Conservation (phyloP, 2,329 filamentous ascomycete genomes). For the Talaromyces verruculosus region DNA sequence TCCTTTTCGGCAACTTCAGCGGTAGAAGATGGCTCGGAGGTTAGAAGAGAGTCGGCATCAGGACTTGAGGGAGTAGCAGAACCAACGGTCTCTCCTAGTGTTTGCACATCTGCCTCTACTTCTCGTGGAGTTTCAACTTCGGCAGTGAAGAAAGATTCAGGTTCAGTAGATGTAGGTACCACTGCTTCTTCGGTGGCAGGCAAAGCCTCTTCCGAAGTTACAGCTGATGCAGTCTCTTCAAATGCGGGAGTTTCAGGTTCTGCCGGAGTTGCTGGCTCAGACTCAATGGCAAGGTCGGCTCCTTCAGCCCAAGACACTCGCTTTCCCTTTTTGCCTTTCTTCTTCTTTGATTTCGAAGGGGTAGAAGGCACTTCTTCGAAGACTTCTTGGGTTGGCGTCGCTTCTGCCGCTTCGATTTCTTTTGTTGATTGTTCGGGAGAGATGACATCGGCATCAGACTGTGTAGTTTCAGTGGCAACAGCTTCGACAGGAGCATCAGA, state of each 20-base stretch:
- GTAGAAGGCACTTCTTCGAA: neutral
- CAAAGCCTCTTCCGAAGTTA: neutral
- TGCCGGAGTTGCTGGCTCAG: neutral
- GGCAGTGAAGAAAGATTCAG: neutral
- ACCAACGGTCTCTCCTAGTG: neutral
- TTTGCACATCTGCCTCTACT: neutral
- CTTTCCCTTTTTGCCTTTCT: conserved; percentile 46
- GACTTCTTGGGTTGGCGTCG: neutral
- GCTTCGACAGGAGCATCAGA: neutral
- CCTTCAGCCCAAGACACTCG: conserved; percentile 27
- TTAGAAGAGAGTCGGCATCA: neutral
- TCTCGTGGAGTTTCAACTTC: neutral
- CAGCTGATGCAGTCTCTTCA: neutral
- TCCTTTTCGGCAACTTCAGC: neutral
- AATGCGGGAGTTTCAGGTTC: neutral
- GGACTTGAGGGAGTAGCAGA: neutral
- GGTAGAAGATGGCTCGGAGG: neutral
- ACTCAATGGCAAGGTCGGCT: neutral
- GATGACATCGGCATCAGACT: neutral
- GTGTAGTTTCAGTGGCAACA: neutral
- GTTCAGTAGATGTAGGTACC: neutral
- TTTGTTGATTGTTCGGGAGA: neutral
- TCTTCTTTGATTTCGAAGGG: conserved; percentile 40
- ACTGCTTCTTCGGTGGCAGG: neutral
- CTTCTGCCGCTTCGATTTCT: neutral